phyloP scores from a whole-genome alignment of 139 green algal species.

The Chlorella sp. region DNA sequence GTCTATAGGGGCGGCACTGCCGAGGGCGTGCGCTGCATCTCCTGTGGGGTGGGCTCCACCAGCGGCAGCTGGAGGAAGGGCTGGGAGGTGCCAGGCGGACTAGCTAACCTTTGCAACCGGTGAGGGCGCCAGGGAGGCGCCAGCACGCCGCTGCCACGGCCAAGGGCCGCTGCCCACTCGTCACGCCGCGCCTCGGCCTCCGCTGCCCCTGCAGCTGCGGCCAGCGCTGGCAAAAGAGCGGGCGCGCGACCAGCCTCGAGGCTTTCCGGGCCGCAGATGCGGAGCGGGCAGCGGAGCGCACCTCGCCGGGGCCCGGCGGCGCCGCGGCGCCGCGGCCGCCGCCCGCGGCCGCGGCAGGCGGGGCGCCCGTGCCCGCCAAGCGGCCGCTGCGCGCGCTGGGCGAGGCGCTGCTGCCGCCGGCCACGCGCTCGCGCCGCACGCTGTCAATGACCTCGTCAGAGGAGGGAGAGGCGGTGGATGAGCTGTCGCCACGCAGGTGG shows the following conservation, averaged over 20 bases:
- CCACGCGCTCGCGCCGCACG: no score
- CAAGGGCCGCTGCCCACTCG: no score
- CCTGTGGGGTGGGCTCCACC: neutral
- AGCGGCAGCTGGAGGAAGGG: conserved; percentile 5
- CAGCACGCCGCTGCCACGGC: no score
- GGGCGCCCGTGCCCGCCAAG: neutral
- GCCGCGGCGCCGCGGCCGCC: neutral
- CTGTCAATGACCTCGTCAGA: no score
- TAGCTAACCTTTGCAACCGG: conserved; percentile 5
- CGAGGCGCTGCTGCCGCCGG: no score
- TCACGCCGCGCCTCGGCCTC: neutral
- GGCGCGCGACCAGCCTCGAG: neutral
- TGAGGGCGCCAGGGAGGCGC: no score
- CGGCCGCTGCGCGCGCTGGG: no score
- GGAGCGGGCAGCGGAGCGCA: neutral
- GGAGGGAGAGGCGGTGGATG: no score
- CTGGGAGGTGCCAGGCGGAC: neutral
- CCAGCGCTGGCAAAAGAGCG: conserved; percentile 15
- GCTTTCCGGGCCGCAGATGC: neutral
- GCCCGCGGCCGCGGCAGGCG: neutral
- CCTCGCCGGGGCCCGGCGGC: neutral
- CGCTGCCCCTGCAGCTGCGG: conserved; percentile 9
- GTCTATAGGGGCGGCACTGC: no score
- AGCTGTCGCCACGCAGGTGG: no score
- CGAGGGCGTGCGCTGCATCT: neutral